Evolutionary conservation across 345 rosid species (phyloP), one percentile per base, ranked within the genome.

Genomic region (Durio zibethinus): DNA sequence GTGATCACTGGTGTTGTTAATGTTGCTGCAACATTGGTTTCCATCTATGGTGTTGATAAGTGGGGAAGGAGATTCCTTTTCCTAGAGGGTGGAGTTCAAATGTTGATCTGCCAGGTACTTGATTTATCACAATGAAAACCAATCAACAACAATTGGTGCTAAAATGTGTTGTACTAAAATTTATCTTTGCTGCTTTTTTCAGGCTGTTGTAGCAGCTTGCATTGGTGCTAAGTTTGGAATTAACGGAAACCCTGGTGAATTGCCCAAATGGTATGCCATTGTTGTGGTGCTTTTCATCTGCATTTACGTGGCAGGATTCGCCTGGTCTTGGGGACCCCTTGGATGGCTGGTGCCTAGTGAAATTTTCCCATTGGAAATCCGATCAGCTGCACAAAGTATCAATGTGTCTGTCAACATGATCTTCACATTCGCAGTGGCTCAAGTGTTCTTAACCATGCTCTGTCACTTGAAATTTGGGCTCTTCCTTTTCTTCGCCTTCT

Each of bases 251-350:
- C 90, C 98, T 1, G 97, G 92, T 0, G 83, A 77, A 0, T 48
- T 94, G 77, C 98, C 98, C 1, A 88, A 87, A 75, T 93, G 98
- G 98, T 94, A 94, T 65, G 97, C 94, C 0, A 66, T 88, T 1
- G 88, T 90, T 2, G 98, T 94, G 73, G 98, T 94, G 64, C 83
- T 93, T 12, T 93, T 94, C 89, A 93, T 93, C 33, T 94, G 98
- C 83, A 80, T 88, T 40, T 91, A 93, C 68, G 95, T 93, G 0
- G 80, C 97, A 0, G 98, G 95, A 5, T 94, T 94, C 50, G 97
- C 98, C 4, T 93, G 98, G 97, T 94, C 98, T 0, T 94, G 98
- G 98, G 98, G 98, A 3, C 98, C 98, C 10, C 91, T 94, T 0
- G 98, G 97, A 1, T 94, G 98, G 98, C 56, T 94, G 48, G 98